Evolutionary conservation across 345 rosid genomes (phyloP).

Genomic region (Cardamine occulta): DNA sequence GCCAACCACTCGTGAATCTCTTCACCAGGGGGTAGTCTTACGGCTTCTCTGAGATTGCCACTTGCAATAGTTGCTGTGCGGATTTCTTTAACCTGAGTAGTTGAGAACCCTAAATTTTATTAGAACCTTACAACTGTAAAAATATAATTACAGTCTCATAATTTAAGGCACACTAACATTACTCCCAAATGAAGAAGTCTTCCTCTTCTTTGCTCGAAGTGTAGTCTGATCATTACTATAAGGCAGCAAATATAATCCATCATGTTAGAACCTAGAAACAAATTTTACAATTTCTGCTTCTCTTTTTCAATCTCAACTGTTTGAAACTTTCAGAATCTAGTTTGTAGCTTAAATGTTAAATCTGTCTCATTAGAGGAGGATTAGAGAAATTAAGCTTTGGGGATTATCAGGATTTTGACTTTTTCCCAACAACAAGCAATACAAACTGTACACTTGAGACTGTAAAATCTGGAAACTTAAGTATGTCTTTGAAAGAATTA

Average conservation of each 20-base stretch:
- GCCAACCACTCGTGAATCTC: constrained; percentile 95
- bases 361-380: too few species aligned
- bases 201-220: constrained; percentile 66
- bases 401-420: neutral
- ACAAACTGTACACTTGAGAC: neutral
- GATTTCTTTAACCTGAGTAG: constrained; percentile 70
- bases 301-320: constrained; percentile 3
- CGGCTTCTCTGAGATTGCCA: constrained; percentile 86
- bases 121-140: neutral
- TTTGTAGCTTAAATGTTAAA: neutral
- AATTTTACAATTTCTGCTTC: neutral
- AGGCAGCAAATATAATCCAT: constrained; percentile 19
- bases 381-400: neutral
- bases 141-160: neutral
- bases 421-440: neutral
- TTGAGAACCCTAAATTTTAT: constrained; percentile 64
- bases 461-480: too few species aligned
- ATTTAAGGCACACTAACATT: constrained; percentile 52
- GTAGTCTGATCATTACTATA: constrained; percentile 64
- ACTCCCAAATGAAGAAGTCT: constrained; percentile 62
- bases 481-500: too few species aligned
- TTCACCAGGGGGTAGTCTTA: constrained; percentile 87
- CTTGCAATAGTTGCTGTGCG: constrained; percentile 71
- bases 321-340: neutral
- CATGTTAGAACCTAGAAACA: constrained; percentile 6